Base-by-base conservation (phyloP, 177 flowering plant species). In the Vitis hybrid region DNA sequence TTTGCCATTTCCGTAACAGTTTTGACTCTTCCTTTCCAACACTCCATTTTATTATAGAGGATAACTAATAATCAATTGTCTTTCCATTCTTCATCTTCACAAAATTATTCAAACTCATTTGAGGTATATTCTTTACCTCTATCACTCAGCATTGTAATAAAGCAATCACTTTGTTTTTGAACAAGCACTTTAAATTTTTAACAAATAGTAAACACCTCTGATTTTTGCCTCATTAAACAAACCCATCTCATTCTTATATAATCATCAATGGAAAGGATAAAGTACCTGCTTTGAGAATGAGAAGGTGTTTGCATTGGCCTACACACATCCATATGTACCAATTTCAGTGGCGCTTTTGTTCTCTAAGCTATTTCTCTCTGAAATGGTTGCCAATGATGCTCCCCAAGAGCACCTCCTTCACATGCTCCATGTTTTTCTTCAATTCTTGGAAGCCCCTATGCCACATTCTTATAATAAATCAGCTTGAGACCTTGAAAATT, bases 51-150 rank as follows among this genome's bases (percentile, higher is more conserved):
- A 26, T 26, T 26, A 26, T 26, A 26, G 65, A 10, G 68, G 22
- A n/a, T 74, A 69, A 3, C 53, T 0, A 10, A 45, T 20, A 1
- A 62, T 68, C 2, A 68, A 10, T 8, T 70, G 56, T 1, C 29
- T 15, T 22, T 39, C 3, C 2, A 66, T 39, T 1, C 63, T 63
- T 51, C 9, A 16, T 65, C 67, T 39, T 70, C 58, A 59, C 66
- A 65, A 50, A 65, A 75, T 0, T 59, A 1, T 8, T 45, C 33
- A 15, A 65, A 70, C 15, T 70, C 51, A 1, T 26, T 29, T 0
- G 69, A 63, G 5, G 19, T 58, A 16, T 29, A 68, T 7, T 74
- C 59, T 1, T 15, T 19, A 0, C 77, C 74, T 2, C 53, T 22
- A 52, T 74, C 74, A 9, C 10, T 39, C 4, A 70, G 3, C 3